phyloP scores from a whole-genome alignment of 331 rosid genomes.

The Quercus lobata region DNA sequence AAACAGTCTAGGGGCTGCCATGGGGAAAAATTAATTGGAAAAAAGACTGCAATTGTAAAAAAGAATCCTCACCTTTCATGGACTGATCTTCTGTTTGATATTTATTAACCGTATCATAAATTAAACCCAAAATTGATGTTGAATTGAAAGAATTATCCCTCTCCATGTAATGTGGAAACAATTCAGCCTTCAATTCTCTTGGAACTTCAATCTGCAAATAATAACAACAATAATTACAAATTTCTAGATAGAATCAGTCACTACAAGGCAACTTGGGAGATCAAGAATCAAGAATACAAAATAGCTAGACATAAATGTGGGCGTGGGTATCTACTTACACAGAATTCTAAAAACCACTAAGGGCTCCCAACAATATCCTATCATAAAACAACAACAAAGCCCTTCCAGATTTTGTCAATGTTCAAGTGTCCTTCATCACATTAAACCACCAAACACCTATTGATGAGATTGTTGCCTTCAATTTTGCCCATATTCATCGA shows the following conservation, averaged over 20 bases:
- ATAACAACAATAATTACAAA: background rate
- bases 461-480: background rate
- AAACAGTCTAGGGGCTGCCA: background rate
- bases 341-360: background rate
- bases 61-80: slow-evolving; percentile 36
- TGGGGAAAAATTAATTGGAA: background rate
- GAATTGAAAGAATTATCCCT: slow-evolving; percentile 40
- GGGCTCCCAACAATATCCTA: background rate
- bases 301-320: background rate
- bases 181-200: slow-evolving; percentile 25
- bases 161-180: slow-evolving; percentile 70
- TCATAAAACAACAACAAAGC: background rate
- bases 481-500: too few species aligned
- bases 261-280: background rate
- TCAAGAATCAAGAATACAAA: background rate
- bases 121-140: slow-evolving; percentile 59
- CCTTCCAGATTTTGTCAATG: background rate
- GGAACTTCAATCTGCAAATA: slow-evolving; percentile 53
- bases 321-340: background rate
- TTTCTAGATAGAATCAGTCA: background rate
- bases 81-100: slow-evolving; percentile 33
- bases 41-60: background rate
- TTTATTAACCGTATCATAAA: slow-evolving; percentile 46
- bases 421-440: background rate
- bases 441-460: background rate